These are phyloP conservation scores for Mycena sanguinolenta DNA, from an alignment of 768 basidiomycete genomes.

Conservation along the genomic window DNA sequence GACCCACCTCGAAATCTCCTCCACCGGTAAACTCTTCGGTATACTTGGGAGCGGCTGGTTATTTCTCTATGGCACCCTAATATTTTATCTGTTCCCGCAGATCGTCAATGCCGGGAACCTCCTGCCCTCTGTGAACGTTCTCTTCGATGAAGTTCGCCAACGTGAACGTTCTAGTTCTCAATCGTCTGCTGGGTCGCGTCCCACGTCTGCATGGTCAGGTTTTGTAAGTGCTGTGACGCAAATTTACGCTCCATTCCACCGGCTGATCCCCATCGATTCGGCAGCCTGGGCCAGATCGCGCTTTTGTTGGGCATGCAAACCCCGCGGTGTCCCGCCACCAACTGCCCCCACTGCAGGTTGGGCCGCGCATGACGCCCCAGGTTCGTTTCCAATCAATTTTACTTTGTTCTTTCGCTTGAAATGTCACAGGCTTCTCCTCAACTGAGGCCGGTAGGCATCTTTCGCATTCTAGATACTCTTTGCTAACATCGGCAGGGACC, in stretches of 20 bases:
- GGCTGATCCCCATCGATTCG: constrained; percentile 2
- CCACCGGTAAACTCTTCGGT: constrained; percentile 27
- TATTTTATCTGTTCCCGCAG: constrained; percentile 15
- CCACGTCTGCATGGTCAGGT: constrained; percentile 32
- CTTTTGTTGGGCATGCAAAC: constrained; percentile 3
- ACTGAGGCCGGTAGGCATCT: constrained; percentile 10
- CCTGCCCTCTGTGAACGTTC: constrained; percentile 33
- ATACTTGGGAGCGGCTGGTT: constrained; percentile 5
- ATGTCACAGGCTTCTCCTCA: not conserved
- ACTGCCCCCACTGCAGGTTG: constrained; percentile 23
- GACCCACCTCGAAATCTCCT: constrained; percentile 26
- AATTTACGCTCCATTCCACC: not conserved
- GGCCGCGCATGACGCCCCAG: constrained; percentile 12
- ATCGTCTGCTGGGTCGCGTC: constrained; percentile 14
- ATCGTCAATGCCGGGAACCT: constrained; percentile 35
- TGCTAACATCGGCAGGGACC: not conserved
- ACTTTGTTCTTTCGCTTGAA: not conserved
- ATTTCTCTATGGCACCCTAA: constrained; percentile 20
- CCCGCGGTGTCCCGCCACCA: not conserved
- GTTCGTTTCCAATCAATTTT: constrained; percentile 12
- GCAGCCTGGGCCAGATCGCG: constrained; percentile 28
- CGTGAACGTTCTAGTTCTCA: constrained; percentile 26
- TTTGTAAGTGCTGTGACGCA: constrained; percentile 11
- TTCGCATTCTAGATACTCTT: not conserved
- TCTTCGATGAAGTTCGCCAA: constrained; percentile 29